Base-by-base conservation (phyloP, 768 basidiomycete genomes). In the Leccinum broughii region DNA sequence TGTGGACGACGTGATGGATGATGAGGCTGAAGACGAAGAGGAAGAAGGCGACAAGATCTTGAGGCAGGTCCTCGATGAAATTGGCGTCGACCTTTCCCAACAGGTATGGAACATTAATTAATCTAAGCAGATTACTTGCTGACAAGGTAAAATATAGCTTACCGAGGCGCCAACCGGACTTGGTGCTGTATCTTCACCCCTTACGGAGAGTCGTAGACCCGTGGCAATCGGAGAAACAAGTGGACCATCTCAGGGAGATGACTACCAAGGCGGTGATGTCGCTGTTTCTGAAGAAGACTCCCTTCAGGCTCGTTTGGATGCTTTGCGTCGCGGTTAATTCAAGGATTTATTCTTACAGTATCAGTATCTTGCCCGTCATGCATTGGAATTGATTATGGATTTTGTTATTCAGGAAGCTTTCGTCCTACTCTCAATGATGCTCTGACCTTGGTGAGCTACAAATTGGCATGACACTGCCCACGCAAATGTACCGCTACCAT, bases 1-100 rank as follows among this genome's bases (percentile, higher is more conserved):
- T 14, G 91, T 98, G 15, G 97, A 98, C 75, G 96, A 98, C 67
- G 95, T 90, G 53, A 96, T 98, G 90, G 93, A 95, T 64, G 89
- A 90, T 34, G 95, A 94, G 14, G 77, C 76, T 32, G 95, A 95
- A 68, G 96, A 96, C 54, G 96, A 98, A 75, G 97, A 98, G 66
- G 90, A 90, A 63, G 97, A 98, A 70, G 88, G 95, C 14, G 95
- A 98, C 71, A 91, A 92, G 80, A 95, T 99, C 63, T 75, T 99
- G 66, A 94, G 90, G 70, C 88, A 98, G 75, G 96, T 99, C 53
- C 78, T 99, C 52, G 97, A 98, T 64, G 97, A 98, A 80, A 97
- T 99, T 60, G 97, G 97, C 35, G 90, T 99, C 56, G 84, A 83
- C 62, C 80, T 98, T 60, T 90, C 91, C 2, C 97, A 98, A 75